A percentile compares a stretch with the other conserved stretches of the same genome.
These are phyloP conservation scores for Tylopilus orsonianus DNA, from an alignment of 1,284 basidiomycete species.

Conservation along the genomic window DNA sequence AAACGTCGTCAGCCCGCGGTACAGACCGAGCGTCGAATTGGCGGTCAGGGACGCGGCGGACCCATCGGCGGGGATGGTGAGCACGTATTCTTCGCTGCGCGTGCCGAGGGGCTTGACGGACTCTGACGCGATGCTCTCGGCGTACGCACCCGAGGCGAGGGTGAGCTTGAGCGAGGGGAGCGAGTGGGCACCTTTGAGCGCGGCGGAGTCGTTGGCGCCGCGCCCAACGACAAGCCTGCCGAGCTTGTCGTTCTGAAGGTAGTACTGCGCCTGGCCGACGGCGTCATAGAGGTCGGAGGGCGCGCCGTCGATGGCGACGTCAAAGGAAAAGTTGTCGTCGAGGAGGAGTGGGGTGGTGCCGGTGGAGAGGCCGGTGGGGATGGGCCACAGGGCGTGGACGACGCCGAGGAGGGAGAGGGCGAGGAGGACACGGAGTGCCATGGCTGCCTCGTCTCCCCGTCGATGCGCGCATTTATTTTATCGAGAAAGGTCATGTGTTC, in stretches of 20 bases:
- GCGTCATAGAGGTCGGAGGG: constrained; percentile 46
- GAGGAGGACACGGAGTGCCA: constrained; percentile 12
- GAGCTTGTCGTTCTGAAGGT: constrained; percentile 49
- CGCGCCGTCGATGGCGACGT: constrained; percentile 36
- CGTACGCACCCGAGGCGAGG: constrained; percentile 36
- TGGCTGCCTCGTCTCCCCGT: neutral
- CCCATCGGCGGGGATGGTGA: constrained; percentile 64
- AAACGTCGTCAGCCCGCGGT: constrained; percentile 83
- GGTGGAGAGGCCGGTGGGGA: constrained; percentile 49
- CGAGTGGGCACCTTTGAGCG: constrained; percentile 30
- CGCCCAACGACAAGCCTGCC: constrained; percentile 52
- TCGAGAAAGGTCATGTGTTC: constrained; percentile 6
- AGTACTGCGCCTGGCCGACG: constrained; percentile 39
- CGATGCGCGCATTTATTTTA: neutral
- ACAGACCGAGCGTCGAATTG: constrained; percentile 73
- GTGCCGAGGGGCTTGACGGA: constrained; percentile 50
- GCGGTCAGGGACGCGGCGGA: constrained; percentile 61
- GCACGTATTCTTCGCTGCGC: constrained; percentile 66
- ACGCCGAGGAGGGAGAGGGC: constrained; percentile 14
- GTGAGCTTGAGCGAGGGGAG: constrained; percentile 42
- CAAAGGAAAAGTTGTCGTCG: constrained; percentile 47
- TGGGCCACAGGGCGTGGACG: constrained; percentile 51
- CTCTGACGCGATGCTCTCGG: constrained; percentile 51
- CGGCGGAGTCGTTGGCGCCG: constrained; percentile 40
- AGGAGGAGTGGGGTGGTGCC: constrained; percentile 55